A percentile compares a stretch with the other conserved stretches of the same genome.
Evolutionary conservation across 108 stramenopile species (phyloP).

Genomic region (Conticribra weissflogii): DNA sequence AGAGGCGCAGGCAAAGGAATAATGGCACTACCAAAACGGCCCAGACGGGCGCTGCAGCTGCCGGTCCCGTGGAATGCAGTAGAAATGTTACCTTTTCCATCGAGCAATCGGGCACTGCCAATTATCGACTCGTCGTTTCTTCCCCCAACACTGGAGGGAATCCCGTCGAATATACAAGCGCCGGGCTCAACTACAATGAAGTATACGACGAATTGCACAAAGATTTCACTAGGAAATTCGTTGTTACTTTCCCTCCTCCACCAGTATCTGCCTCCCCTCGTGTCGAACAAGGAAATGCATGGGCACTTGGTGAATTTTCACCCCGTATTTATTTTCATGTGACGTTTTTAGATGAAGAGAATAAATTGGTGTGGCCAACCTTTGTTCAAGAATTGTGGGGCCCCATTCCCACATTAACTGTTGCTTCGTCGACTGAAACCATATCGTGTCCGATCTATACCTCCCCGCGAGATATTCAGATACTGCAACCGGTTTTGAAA

Average conservation of each 20-base stretch:
- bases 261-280: too few species aligned
- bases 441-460: not conserved
- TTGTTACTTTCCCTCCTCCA: not conserved
- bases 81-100: not conserved
- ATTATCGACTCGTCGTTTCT: not conserved
- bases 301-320: too few species aligned
- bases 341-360: not conserved
- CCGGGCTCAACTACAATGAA: not conserved
- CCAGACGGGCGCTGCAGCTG: too few species aligned
- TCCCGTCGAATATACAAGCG: too few species aligned
- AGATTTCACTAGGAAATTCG: not conserved
- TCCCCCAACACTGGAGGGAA: too few species aligned
- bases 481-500: not conserved
- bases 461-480: not conserved
- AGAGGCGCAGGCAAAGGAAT: too few species aligned
- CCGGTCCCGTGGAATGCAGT: not conserved
- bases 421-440: too few species aligned
- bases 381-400: not conserved
- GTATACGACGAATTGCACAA: not conserved
- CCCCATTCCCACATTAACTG: not conserved
- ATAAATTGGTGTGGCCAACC: not conserved
- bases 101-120: not conserved
- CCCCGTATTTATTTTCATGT: not conserved
- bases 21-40: too few species aligned
- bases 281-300: too few species aligned